phyloP scores from a whole-genome alignment of 169 alveolate species.

The Plasmodium fragile region DNA sequence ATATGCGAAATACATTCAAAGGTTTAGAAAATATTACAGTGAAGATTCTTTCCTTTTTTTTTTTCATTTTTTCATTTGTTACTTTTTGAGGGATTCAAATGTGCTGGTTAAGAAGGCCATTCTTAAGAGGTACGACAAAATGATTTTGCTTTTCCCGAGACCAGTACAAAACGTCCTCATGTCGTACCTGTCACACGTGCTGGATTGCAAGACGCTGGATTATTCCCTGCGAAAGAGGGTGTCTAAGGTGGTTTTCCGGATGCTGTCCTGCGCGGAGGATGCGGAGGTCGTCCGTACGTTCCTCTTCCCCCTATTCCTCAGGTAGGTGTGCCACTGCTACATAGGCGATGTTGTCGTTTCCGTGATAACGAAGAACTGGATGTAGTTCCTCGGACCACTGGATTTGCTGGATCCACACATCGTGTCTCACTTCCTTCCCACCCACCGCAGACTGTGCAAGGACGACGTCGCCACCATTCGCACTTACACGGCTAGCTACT shows the following conservation, averaged over 20 bases:
- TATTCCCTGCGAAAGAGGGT: slow-evolving; percentile 65
- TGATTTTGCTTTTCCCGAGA: slow-evolving; percentile 29
- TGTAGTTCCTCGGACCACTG: not conserved
- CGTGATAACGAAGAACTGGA: not conserved
- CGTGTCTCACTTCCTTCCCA: not conserved
- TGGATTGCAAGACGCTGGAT: slow-evolving; percentile 38
- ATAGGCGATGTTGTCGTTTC: not conserved
- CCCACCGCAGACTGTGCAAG: slow-evolving; percentile 46
- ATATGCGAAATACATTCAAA: slow-evolving; percentile 37
- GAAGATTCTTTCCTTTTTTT: slow-evolving; percentile 48
- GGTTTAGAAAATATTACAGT: slow-evolving; percentile 44
- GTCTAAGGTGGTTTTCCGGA: slow-evolving; percentile 31
- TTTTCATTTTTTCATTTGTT: slow-evolving; percentile 57
- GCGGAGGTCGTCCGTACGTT: slow-evolving; percentile 2
- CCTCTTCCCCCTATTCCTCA: slow-evolving; percentile 42
- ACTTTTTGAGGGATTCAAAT: slow-evolving; percentile 65
- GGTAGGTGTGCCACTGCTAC: slow-evolving; percentile 9
- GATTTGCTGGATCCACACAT: not conserved
- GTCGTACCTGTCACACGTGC: slow-evolving; percentile 19
- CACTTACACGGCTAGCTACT: slow-evolving; percentile 43
- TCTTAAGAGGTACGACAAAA: slow-evolving; percentile 53
- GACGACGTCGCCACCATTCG: slow-evolving; percentile 67
- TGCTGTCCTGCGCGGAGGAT: slow-evolving; percentile 16
- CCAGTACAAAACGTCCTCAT: slow-evolving; percentile 16
- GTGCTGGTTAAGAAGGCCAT: slow-evolving; percentile 73